These are phyloP conservation scores for Solanum habrochaites DNA, from an alignment of 257 asterid genomes.

Conservation along the genomic window DNA sequence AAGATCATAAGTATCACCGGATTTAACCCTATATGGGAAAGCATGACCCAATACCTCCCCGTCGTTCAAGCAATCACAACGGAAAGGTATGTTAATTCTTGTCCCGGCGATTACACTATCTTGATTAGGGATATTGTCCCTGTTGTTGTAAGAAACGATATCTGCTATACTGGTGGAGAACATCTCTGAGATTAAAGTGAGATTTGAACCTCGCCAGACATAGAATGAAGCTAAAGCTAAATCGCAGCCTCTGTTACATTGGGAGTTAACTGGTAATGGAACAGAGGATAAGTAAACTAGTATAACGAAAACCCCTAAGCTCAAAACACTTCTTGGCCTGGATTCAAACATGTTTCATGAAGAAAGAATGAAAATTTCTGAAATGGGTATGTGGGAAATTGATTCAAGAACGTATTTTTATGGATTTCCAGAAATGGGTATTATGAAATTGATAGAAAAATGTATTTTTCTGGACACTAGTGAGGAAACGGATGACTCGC, in stretches of 20 bases:
- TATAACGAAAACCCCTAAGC: background rate
- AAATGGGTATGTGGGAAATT: background rate
- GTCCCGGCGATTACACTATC: constrained; percentile 27
- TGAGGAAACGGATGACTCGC: too few species aligned
- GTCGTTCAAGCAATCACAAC: constrained; percentile 46
- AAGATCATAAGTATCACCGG: constrained; percentile 22
- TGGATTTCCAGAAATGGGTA: background rate
- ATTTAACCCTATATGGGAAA: constrained; percentile 18
- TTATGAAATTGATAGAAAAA: background rate
- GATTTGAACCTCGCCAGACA: constrained; percentile 15
- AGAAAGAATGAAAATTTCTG: background rate
- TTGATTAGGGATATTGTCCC: constrained; percentile 16
- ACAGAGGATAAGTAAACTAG: background rate
- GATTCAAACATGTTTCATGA: constrained; percentile 1
- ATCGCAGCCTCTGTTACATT: constrained; percentile 55
- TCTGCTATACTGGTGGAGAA: background rate
- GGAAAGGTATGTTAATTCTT: constrained; percentile 53
- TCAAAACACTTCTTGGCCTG: background rate
- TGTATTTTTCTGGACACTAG: background rate
- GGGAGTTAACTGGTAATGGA: constrained; percentile 19
- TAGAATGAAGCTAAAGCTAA: constrained; percentile 60
- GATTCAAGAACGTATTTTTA: background rate
- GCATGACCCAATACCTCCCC: constrained; percentile 40
- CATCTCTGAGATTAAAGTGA: constrained; percentile 19
- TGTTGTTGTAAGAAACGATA: constrained; percentile 32